Percentiles rank a stretch among this genome's conserved stretches.
phyloP scores from a whole-genome alignment of 805 yeast species.

The Scheffersomyces stipitis region DNA sequence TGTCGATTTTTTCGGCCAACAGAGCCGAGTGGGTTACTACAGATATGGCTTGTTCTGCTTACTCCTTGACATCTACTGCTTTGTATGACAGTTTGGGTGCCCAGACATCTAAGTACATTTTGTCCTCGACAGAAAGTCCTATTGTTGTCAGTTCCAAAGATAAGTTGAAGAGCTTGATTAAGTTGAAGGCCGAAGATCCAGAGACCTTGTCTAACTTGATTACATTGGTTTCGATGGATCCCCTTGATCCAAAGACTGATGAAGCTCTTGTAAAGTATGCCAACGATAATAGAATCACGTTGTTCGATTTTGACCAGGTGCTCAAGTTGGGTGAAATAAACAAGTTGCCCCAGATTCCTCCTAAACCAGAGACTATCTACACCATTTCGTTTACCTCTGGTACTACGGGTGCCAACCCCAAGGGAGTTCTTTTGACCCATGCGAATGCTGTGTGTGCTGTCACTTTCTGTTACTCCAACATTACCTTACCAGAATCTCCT shows the following conservation, averaged over 20 bases:
- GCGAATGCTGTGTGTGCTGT: conserved; percentile 17
- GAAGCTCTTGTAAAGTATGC: conserved; percentile 13
- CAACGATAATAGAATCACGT: conserved; percentile 18
- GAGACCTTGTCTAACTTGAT: conserved; percentile 29
- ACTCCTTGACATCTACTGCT: conserved; percentile 28
- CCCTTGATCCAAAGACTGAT: conserved; percentile 8
- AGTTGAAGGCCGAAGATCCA: conserved; percentile 24
- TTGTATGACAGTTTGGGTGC: conserved; percentile 43
- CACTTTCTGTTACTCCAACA: conserved; percentile 8
- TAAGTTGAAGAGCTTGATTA: conserved; percentile 26
- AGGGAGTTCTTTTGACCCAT: conserved; percentile 62
- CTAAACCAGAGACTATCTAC: conserved; percentile 32
- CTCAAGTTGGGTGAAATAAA: conserved; percentile 39
- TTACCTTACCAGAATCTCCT: conserved; percentile 3
- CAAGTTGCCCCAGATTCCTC: conserved; percentile 24
- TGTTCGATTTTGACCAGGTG: conserved; percentile 24
- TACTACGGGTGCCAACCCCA: conserved; percentile 72
- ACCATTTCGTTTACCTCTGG: conserved; percentile 52
- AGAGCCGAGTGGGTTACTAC: conserved; percentile 67
- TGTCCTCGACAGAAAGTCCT: conserved; percentile 62
- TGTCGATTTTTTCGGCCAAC: conserved; percentile 58
- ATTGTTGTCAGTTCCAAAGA: conserved; percentile 37
- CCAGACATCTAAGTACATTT: conserved; percentile 60
- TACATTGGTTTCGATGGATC: conserved; percentile 38
- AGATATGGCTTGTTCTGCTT: conserved; percentile 66